These are phyloP conservation scores for Setaria italica DNA, from an alignment of 202 grass and related monocot genomes.

Conservation along the genomic window DNA sequence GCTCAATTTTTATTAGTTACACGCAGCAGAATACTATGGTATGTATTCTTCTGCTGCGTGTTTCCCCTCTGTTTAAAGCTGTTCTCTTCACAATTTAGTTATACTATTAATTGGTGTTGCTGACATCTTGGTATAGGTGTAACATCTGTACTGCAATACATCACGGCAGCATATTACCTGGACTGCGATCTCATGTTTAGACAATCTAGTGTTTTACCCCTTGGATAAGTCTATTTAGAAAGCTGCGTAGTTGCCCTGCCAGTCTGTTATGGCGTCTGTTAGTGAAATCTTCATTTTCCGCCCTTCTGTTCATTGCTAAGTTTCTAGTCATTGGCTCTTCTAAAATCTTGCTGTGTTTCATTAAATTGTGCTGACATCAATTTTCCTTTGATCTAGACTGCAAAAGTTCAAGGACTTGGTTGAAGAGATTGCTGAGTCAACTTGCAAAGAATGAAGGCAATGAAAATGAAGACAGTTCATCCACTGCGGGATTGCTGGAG, in stretches of 20 bases:
- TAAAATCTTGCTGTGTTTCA: slow-evolving; percentile 31
- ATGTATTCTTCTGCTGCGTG: not conserved
- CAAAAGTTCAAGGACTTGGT: slow-evolving; percentile 78
- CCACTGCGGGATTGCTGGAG: slow-evolving; percentile 63
- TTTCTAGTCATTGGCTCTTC: not conserved
- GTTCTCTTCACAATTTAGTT: not conserved
- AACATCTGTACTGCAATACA: not conserved
- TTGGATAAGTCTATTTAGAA: slow-evolving; percentile 11
- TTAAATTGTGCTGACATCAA: not conserved
- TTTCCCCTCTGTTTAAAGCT: not conserved
- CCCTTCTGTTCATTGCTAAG: not conserved
- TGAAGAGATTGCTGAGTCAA: slow-evolving; percentile 69
- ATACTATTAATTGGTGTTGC: not conserved
- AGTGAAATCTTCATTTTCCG: not conserved
- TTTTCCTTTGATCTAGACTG: slow-evolving; percentile 61
- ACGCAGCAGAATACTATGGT: not conserved
- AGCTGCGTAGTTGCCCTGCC: not conserved
- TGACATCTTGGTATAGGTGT: slow-evolving; percentile 1
- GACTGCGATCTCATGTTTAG: not conserved
- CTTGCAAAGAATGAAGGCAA: slow-evolving; percentile 46
- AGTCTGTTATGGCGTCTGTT: not conserved
- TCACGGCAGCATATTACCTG: not conserved
- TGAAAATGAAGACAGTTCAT: slow-evolving; percentile 61
- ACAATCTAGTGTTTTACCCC: not conserved
- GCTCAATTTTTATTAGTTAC: not conserved